Percentiles rank a stretch among this genome's conserved stretches.
These are phyloP conservation scores for Blastocystis sp. DNA, from an alignment of 352 stramenopile species.

Conservation along the genomic window DNA sequence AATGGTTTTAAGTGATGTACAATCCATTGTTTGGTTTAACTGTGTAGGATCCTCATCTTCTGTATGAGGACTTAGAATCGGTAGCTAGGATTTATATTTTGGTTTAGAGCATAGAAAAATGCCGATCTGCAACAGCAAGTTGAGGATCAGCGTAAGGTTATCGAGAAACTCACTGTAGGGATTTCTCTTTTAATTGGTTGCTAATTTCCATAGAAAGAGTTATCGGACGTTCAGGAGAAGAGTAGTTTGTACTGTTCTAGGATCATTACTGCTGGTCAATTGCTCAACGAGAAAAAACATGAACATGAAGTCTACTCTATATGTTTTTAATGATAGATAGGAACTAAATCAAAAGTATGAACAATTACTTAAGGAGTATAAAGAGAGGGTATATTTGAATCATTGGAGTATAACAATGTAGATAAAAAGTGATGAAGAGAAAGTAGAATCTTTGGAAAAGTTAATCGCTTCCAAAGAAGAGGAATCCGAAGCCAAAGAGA, in stretches of 20 bases:
- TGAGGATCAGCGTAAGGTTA: neutral
- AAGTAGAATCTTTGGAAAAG: neutral
- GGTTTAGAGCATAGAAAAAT: conserved; percentile 27
- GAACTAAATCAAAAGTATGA: neutral
- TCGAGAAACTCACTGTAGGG: neutral
- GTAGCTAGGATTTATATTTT: neutral
- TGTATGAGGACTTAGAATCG: neutral
- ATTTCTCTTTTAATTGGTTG: neutral
- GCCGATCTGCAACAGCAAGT: neutral
- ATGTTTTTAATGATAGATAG: neutral
- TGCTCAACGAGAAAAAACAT: conserved; percentile 46
- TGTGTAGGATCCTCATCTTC: conserved; percentile 7
- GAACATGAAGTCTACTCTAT: neutral
- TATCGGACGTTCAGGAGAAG: neutral
- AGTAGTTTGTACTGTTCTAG: neutral
- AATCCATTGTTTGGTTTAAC: neutral
- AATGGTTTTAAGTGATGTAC: neutral
- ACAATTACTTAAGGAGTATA: neutral
- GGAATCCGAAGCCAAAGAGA: neutral
- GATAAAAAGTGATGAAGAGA: neutral
- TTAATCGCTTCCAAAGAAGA: neutral
- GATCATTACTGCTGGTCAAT: conserved; percentile 31
- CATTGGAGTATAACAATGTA: neutral
- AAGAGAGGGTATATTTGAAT: neutral
- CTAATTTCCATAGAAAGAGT: neutral